Conservation (phyloP, 148 eudicot genomes). For the Selenicereus undatus region DNA sequence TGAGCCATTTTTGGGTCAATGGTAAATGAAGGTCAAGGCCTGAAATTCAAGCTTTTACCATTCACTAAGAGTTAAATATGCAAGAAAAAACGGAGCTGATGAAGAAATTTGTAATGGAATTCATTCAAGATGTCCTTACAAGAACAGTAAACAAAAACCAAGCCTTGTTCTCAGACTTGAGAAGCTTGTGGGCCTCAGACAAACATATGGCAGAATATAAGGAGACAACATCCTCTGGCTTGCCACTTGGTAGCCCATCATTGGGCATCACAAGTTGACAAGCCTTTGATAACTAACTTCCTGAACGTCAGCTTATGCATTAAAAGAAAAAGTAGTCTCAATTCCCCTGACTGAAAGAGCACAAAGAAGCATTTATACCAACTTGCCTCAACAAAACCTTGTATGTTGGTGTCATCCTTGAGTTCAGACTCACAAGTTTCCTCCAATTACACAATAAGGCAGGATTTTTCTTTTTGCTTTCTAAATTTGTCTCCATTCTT, state of each 20-base stretch:
- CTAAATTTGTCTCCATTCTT: neutral
- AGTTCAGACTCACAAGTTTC: neutral
- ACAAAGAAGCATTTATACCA: neutral
- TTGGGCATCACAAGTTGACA: slow-evolving; percentile 22
- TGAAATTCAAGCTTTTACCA: neutral
- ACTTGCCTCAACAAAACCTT: neutral
- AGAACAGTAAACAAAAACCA: slow-evolving; percentile 16
- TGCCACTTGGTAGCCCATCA: slow-evolving; percentile 27
- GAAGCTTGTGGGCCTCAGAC: slow-evolving; percentile 26
- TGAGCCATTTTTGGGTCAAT: slow-evolving; percentile 37
- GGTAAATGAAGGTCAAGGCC: neutral
- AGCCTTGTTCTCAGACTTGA: slow-evolving; percentile 6
- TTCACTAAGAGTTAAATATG: neutral
- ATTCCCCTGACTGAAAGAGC: neutral
- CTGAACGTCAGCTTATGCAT: slow-evolving; percentile 23
- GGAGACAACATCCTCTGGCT: slow-evolving; percentile 15
- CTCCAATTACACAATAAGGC: neutral
- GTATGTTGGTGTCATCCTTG: neutral
- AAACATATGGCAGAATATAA: slow-evolving; percentile 32
- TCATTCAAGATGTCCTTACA: slow-evolving; percentile 22
- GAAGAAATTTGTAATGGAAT: slow-evolving; percentile 20
- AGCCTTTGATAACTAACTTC: slow-evolving; percentile 24
- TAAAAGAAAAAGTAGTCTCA: neutral
- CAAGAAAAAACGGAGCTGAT: neutral
- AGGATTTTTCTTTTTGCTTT: neutral